Base-by-base conservation (phyloP, 1,284 basidiomycete species). In the Ceratobasidium sp. region DNA sequence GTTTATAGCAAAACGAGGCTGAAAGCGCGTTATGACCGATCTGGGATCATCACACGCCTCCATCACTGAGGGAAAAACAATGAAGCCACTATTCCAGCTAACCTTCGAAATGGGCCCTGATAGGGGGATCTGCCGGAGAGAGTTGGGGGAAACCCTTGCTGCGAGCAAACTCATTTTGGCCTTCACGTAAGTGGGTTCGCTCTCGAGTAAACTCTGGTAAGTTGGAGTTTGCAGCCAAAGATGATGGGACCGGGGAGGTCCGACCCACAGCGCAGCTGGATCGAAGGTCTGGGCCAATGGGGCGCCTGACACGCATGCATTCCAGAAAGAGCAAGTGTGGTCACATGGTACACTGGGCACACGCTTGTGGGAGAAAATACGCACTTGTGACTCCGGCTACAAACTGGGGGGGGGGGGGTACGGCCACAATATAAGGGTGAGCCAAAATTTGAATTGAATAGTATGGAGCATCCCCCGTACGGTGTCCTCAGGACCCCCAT, bases 1-100 rank as follows among this genome's bases (percentile, higher is more conserved):
- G 48, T 49, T 49, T 49, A 49, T 49, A 22, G n/a, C n/a, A 49
- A 49, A 49, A 49, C 5, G 48, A 22, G 48, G 48, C 16, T 49
- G 48, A 49, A 49, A 49, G n/a, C 34, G 34, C 5, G 48, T 22
- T 49, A 49, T 22, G n/a, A 22, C 19, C n/a, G 48, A 49, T 49
- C 48, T 8, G 48, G 48, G 48, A 4, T 49, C 48, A 49, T 49
- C 48, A 49, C 48, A n/a, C 5, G 48, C 48, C 7, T n/a, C 6
- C 48, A 49, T 49, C 48, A 49, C 19, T 19, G n/a, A 14, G 48
- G 48, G 48, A 49, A 49, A 49, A 49, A n/a, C n/a, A 49, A 49
- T 49, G 4, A 49, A 22, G 48, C 48, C 48, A 49, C n/a, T n/a
- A 49, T 49, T 49, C 19, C 48, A 49, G 22, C 48, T 49, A 49